Evolutionary conservation across 208 protist genomes (phyloP).

Genomic region (Trypanosoma melophagium): DNA sequence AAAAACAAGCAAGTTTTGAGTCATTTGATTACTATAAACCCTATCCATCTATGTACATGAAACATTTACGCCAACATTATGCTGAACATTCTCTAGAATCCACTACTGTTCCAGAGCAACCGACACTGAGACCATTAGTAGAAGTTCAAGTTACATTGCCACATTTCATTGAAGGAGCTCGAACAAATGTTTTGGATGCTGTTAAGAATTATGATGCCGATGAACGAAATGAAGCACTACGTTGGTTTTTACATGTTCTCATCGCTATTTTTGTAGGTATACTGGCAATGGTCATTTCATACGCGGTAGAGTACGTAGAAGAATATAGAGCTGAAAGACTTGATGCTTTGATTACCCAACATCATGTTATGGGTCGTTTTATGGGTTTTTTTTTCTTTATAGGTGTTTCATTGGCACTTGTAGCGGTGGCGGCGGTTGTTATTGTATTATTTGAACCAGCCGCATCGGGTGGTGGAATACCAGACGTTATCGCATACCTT

Average conservation of each 20-base stretch:
- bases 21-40: constrained; percentile 84
- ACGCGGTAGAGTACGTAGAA: constrained; percentile 65
- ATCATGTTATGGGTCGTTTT: constrained; percentile 33
- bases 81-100: background rate
- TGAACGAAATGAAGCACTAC: constrained; percentile 57
- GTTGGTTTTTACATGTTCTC: constrained; percentile 83
- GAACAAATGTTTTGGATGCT: constrained; percentile 14
- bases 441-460: constrained; percentile 85
- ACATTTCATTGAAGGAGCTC: constrained; percentile 1
- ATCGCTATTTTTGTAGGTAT: constrained; percentile 82
- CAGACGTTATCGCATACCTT: constrained; percentile 92
- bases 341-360: constrained; percentile 33
- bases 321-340: constrained; percentile 48
- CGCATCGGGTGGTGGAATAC: constrained; percentile 84
- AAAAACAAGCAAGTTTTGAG: constrained; percentile 74
- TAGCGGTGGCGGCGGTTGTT: constrained; percentile 52
- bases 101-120: background rate
- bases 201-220: constrained; percentile 43
- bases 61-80: constrained; percentile 52
- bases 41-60: constrained; percentile 83
- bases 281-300: constrained; percentile 69
- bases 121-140: background rate
- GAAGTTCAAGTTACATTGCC: background rate
- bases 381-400: constrained; percentile 58
- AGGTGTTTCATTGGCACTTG: constrained; percentile 43